Conservation (phyloP, 306 rosid genomes). For the Morella rubra region DNA sequence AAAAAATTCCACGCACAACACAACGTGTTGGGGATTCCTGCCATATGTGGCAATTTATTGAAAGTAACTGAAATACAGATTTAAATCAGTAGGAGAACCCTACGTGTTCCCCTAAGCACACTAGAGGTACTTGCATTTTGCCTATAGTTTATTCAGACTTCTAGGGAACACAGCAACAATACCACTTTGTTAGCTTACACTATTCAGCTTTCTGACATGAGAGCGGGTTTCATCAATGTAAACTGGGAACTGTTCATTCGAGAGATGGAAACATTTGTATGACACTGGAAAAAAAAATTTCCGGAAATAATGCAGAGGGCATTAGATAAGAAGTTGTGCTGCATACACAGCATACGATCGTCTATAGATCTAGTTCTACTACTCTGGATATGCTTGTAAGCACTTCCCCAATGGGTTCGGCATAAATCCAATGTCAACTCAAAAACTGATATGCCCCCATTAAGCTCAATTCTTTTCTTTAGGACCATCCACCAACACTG, state of each 20-base stretch:
- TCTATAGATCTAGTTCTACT: neutral
- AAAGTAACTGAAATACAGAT: neutral
- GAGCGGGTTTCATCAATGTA: neutral
- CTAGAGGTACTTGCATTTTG: neutral
- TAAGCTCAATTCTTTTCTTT: neutral
- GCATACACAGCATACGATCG: neutral
- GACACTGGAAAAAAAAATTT: neutral
- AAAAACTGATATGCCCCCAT: neutral
- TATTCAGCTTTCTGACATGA: neutral
- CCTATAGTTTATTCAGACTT: neutral
- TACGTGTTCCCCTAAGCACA: neutral
- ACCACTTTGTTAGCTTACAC: neutral
- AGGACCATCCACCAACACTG: neutral
- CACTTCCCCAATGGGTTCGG: neutral
- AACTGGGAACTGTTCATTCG: neutral
- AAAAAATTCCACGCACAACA: neutral
- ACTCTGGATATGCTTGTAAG: neutral
- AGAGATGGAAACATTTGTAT: neutral
- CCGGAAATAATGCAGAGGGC: neutral
- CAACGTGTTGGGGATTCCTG: neutral
- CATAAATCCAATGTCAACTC: neutral
- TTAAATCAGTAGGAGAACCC: neutral
- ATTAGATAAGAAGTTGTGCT: neutral
- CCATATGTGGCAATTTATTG: neutral
- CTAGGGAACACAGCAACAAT: neutral